These are phyloP conservation scores for Sporisorium exsertum DNA, from an alignment of 1,284 basidiomycete genomes.

Conservation along the genomic window DNA sequence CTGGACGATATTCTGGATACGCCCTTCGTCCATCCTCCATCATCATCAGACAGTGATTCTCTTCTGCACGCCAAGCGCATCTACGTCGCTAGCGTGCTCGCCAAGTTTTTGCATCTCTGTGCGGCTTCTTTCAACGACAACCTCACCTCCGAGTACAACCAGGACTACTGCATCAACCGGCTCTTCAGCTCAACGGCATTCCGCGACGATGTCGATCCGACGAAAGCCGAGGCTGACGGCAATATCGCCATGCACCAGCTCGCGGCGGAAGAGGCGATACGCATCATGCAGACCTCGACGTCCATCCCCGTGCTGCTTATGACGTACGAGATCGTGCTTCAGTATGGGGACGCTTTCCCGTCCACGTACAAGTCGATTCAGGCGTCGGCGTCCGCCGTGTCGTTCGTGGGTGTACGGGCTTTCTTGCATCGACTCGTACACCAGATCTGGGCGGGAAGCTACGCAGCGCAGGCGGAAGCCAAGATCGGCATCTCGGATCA, in stretches of 20 bases:
- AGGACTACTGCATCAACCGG: slow-evolving; percentile 52
- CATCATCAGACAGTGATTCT: background rate
- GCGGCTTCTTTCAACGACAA: slow-evolving; percentile 54
- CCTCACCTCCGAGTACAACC: slow-evolving; percentile 45
- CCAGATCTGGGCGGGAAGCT: slow-evolving; percentile 68
- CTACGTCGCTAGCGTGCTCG: slow-evolving; percentile 35
- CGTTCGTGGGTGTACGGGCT: slow-evolving; percentile 42
- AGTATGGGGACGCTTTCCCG: slow-evolving; percentile 74
- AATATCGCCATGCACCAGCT: slow-evolving; percentile 44
- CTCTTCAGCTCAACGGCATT: slow-evolving; percentile 50
- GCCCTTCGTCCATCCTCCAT: slow-evolving; percentile 27
- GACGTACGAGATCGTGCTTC: slow-evolving; percentile 81
- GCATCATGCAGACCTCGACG: slow-evolving; percentile 71
- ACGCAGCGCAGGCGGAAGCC: slow-evolving; percentile 61
- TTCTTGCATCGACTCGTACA: slow-evolving; percentile 63
- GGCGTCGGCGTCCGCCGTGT: slow-evolving; percentile 30
- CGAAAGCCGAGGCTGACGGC: background rate
- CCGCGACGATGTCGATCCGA: slow-evolving; percentile 21
- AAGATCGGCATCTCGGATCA: slow-evolving; percentile 43
- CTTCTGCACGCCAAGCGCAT: slow-evolving; percentile 33
- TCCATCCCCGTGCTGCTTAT: slow-evolving; percentile 87
- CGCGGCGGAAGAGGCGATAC: slow-evolving; percentile 45
- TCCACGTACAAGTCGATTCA: slow-evolving; percentile 49
- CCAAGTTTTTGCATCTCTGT: slow-evolving; percentile 57
- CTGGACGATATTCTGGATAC: slow-evolving; percentile 60